Percentiles rank a stretch among this genome's conserved stretches.
These are phyloP conservation scores for Monosporascus sp. DNA, from an alignment of 2,329 filamentous ascomycete species.

Conservation along the genomic window DNA sequence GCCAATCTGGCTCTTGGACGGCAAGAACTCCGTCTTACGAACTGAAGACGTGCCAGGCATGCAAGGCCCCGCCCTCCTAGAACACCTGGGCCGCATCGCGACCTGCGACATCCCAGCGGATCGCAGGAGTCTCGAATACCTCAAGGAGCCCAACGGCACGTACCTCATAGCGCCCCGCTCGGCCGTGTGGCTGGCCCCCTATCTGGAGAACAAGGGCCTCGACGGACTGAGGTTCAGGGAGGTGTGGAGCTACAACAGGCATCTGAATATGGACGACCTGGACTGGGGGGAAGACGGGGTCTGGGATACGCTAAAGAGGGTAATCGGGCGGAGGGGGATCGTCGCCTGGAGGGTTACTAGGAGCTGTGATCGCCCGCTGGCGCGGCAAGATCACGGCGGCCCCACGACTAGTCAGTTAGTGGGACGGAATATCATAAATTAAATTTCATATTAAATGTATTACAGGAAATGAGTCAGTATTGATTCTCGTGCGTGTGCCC, in stretches of 20 bases:
- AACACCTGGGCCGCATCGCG: constrained; percentile 51
- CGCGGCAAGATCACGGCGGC: not conserved
- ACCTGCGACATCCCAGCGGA: constrained; percentile 58
- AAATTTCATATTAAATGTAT: too few species aligned
- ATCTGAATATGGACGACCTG: constrained; percentile 74
- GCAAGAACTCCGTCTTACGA: constrained; percentile 64
- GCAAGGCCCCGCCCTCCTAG: constrained; percentile 53
- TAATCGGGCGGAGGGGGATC: constrained; percentile 58
- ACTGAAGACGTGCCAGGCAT: constrained; percentile 73
- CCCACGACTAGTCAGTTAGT: too few species aligned
- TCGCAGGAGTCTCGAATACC: constrained; percentile 48
- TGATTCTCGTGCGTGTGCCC: too few species aligned
- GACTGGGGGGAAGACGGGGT: constrained; percentile 74
- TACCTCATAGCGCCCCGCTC: constrained; percentile 71
- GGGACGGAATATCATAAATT: too few species aligned
- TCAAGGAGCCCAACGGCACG: constrained; percentile 57
- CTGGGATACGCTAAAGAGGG: constrained; percentile 62
- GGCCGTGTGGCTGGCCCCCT: constrained; percentile 63
- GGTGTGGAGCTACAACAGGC: constrained; percentile 61
- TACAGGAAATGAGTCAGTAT: too few species aligned
- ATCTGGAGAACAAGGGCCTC: constrained; percentile 52
- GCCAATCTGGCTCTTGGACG: constrained; percentile 73
- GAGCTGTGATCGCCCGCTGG: constrained; percentile 38
- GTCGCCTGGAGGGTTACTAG: constrained; percentile 61
- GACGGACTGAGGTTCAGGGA: constrained; percentile 60